These are phyloP conservation scores for Musa acuminata DNA, from an alignment of 176 grass and related monocot species.

Conservation along the genomic window DNA sequence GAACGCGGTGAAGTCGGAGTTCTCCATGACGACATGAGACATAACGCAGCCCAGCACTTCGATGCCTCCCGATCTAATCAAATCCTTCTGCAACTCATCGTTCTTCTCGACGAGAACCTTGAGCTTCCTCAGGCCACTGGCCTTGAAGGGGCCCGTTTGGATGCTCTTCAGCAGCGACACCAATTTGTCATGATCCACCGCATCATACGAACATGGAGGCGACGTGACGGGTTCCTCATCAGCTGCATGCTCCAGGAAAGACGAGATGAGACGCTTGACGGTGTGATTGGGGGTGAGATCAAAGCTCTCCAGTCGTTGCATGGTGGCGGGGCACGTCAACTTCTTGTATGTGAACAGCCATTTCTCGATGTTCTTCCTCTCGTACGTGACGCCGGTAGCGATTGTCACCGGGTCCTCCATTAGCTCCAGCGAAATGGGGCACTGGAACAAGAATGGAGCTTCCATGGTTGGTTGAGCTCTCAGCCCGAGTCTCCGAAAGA, in stretches of 20 bases:
- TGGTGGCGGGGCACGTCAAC: slow-evolving; percentile 67
- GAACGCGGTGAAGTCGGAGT: slow-evolving; percentile 52
- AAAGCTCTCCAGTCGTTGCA: slow-evolving; percentile 48
- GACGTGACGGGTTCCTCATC: slow-evolving; percentile 11
- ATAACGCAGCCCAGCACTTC: slow-evolving; percentile 37
- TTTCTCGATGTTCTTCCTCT: slow-evolving; percentile 69
- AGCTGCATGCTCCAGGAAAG: slow-evolving; percentile 26
- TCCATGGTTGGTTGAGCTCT: slow-evolving; percentile 10
- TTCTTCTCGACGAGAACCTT: slow-evolving; percentile 29
- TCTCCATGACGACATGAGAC: slow-evolving; percentile 31
- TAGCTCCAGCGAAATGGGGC: slow-evolving; percentile 90
- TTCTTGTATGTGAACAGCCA: slow-evolving; percentile 63
- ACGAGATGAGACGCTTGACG: slow-evolving; percentile 65
- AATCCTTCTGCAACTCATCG: slow-evolving; percentile 32
- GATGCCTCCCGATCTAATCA: slow-evolving; percentile 42
- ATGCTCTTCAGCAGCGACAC: slow-evolving; percentile 29
- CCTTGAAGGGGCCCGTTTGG: slow-evolving; percentile 73
- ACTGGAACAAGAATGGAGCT: slow-evolving; percentile 46
- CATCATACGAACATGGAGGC: not conserved
- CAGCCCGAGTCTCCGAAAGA: too few relatives aligned
- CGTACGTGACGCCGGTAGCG: slow-evolving; percentile 76
- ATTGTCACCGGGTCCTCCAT: slow-evolving; percentile 83
- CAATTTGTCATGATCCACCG: slow-evolving; percentile 31
- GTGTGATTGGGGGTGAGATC: slow-evolving; percentile 90
- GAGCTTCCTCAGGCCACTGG: slow-evolving; percentile 44